A percentile compares a stretch with the other conserved stretches of the same genome.
phyloP scores from a whole-genome alignment of 2,329 filamentous ascomycete species.

The Exophiala xenobiotica region DNA sequence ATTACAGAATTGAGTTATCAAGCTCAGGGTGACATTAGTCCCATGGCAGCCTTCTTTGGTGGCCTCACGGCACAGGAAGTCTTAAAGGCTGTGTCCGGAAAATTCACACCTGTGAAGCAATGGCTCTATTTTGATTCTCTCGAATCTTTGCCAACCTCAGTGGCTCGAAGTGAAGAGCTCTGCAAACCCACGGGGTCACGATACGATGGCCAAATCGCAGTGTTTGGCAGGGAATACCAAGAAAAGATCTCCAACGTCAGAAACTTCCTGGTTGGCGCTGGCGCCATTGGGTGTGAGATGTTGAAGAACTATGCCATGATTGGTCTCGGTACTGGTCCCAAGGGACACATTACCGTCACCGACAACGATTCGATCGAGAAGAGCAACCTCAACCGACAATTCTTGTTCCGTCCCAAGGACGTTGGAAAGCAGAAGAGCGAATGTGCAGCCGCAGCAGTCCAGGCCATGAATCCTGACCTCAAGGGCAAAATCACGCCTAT shows the following conservation, averaged over 20 bases:
- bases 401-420: conserved; percentile 89
- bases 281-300: conserved; percentile 98
- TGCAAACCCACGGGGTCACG: conserved; percentile 83
- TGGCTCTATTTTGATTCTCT: conserved; percentile 98
- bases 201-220: conserved; percentile 96
- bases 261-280: conserved; percentile 92
- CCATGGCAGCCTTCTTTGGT: conserved; percentile 93
- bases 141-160: conserved; percentile 82
- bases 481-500: conserved; percentile 79
- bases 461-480: conserved; percentile 93
- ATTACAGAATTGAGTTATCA: conserved; percentile 93
- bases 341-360: conserved; percentile 87
- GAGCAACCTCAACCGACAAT: conserved; percentile 97
- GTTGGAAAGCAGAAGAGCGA: conserved; percentile 97
- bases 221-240: conserved; percentile 91
- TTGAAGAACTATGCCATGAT: conserved; percentile 99
- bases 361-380: conserved; percentile 99
- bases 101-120: conserved; percentile 93
- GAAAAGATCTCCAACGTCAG: conserved; percentile 87
- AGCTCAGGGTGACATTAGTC: conserved; percentile 82
- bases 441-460: conserved; percentile 82
- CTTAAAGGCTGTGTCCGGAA: conserved; percentile 93
- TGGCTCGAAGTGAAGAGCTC: conserved; percentile 74
- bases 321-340: conserved; percentile 81
- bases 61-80: conserved; percentile 92